Conservation (phyloP, 495 filamentous ascomycete species). For the Platismatia glauca region DNA sequence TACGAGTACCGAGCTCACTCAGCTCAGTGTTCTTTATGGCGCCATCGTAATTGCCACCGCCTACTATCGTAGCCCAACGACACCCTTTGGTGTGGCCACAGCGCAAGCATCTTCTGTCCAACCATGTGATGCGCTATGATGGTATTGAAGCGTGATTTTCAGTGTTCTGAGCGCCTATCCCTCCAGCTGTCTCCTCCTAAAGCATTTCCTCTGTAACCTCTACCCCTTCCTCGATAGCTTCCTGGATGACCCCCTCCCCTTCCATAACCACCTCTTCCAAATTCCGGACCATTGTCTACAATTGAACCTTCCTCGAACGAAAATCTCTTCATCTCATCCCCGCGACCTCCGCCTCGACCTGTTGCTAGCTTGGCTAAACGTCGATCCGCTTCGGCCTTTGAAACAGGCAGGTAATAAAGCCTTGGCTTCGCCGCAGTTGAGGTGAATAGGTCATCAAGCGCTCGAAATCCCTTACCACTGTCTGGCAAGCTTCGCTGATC, state of each 20-base stretch:
- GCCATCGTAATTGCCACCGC: background rate
- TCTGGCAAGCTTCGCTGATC: constrained; percentile 8
- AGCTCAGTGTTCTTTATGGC: too few relatives aligned
- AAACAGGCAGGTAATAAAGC: constrained; percentile 54
- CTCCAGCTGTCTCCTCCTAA: constrained; percentile 18
- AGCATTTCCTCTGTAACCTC: constrained; percentile 28
- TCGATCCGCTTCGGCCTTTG: constrained; percentile 42
- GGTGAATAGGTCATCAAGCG: constrained; percentile 55
- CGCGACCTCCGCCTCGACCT: constrained; percentile 38
- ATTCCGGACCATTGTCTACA: constrained; percentile 70
- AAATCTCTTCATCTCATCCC: constrained; percentile 62
- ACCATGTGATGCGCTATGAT: background rate
- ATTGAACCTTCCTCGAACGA: constrained; percentile 66
- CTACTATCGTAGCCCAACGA: background rate
- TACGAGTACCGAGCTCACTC: too few relatives aligned
- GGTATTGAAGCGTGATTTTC: background rate
- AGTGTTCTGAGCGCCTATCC: constrained; percentile 20
- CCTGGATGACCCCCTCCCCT: constrained; percentile 28
- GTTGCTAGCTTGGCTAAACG: constrained; percentile 58
- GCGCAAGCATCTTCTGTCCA: background rate
- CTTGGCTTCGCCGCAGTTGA: constrained; percentile 60
- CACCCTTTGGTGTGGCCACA: background rate
- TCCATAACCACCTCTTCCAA: constrained; percentile 37
- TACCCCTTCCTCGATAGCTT: constrained; percentile 21
- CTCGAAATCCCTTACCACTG: constrained; percentile 42